Evolutionary conservation across 2,329 filamentous ascomycete species (phyloP), one percentile per base, ranked within the genome.

Genomic region (Alternaria longipes): DNA sequence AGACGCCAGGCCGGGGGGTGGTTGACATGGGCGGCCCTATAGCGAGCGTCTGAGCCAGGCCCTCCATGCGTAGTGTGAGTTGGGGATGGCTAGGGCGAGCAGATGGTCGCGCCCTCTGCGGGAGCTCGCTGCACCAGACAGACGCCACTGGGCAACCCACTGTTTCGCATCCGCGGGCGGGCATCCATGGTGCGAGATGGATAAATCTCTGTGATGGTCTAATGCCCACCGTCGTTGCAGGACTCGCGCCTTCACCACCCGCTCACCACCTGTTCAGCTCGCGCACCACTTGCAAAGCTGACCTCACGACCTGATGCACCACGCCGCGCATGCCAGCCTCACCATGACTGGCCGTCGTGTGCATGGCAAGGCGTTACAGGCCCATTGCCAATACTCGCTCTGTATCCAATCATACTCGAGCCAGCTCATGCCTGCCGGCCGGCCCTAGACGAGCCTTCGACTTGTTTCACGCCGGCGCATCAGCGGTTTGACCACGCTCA

Each of bases 361-460:
- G 41, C 41, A 44, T 59, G 61, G 62, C 59, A 58, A 58, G 58
- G 62, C 58, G 64, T 63, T 70, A 64, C 68, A 65, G 56, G 54
- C 63, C 70, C 63, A 69, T 71, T 73, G 71, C 70, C 73, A 74
- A 75, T 75, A 74, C 64, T 62, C 51, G 40, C 42, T 44, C 52
- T 20, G 42, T 50, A 18, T 22, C 74, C 74, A 75, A 75, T 74
- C 66, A 67, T 45, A 32, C 28, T 14, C 34, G 20, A n/a, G 41
- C 54, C 42, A 53, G 53, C 64, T 60, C 59, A 65, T 40, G 66
- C 50, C 69, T 70, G 60, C 50, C 55, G 49, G 47, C 41, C 50
- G 45, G 51, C 65, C 63, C 63, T 69, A 65, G 63, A 56, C 65
- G 59, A 61, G 46, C 57, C 60, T 63, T 54, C 63, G 60, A 67